Conservation (phyloP, 2,329 filamentous ascomycete genomes). For the Fusarium proliferatum region DNA sequence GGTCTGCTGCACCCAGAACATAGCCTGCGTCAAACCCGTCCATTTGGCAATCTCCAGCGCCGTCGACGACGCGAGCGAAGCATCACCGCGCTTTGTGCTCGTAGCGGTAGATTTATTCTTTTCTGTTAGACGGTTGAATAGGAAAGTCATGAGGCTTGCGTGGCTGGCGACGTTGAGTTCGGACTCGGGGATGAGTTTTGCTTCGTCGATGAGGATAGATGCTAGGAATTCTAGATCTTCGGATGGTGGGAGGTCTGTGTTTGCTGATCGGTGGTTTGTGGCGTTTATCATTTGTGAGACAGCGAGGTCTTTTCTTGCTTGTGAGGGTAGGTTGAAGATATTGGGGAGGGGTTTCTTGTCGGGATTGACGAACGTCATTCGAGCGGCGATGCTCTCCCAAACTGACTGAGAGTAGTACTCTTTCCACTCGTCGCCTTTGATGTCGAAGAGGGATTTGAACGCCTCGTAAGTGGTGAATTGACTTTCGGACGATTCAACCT, state of each 20-base stretch:
- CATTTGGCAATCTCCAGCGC: slow-evolving; percentile 31
- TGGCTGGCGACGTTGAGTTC: slow-evolving; percentile 35
- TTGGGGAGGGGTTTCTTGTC: slow-evolving; percentile 47
- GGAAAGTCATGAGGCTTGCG: slow-evolving; percentile 26
- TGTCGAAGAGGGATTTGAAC: slow-evolving; percentile 39
- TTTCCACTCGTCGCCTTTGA: slow-evolving; percentile 44
- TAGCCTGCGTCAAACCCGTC: slow-evolving; percentile 38
- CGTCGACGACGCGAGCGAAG: slow-evolving; percentile 14
- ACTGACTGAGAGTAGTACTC: slow-evolving; percentile 40
- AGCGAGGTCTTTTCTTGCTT: slow-evolving; percentile 29
- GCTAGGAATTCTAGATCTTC: slow-evolving; percentile 41
- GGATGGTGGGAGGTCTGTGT: slow-evolving; percentile 1
- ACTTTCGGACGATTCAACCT: not conserved
- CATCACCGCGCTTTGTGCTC: not conserved
- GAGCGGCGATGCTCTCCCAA: slow-evolving; percentile 45
- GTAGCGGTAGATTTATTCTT: not conserved
- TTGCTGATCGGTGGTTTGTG: slow-evolving; percentile 8
- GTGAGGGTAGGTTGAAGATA: slow-evolving; percentile 32
- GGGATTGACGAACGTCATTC: slow-evolving; percentile 43
- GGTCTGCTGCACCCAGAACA: slow-evolving; percentile 47
- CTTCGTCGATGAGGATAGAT: slow-evolving; percentile 37
- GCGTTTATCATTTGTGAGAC: slow-evolving; percentile 34
- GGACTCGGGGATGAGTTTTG: slow-evolving; percentile 20
- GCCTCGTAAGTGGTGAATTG: slow-evolving; percentile 28
- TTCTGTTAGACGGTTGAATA: slow-evolving; percentile 4